Evolutionary conservation across 345 rosid species (phyloP).

Genomic region (Nasturtium officinale): DNA sequence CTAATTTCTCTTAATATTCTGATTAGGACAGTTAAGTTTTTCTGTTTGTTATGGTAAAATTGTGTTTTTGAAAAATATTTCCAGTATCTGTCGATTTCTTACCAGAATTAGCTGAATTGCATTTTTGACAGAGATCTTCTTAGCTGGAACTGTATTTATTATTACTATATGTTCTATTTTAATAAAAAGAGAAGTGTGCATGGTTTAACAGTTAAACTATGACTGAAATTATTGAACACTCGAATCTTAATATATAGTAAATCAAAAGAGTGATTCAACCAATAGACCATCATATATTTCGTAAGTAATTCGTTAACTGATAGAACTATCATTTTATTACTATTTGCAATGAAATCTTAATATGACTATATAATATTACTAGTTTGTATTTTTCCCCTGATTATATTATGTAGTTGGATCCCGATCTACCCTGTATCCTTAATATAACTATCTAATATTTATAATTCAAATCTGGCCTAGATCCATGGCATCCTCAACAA

Average conservation of each 20-base stretch:
- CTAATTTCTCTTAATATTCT: neutral
- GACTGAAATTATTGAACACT: neutral
- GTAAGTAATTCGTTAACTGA: neutral
- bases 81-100: neutral
- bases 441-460: neutral
- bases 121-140: neutral
- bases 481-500: conserved; percentile 23
- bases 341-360: neutral
- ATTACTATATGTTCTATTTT: neutral
- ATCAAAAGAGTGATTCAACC: neutral
- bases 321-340: neutral
- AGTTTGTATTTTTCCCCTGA: neutral
- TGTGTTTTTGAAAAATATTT: neutral
- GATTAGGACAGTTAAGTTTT: neutral
- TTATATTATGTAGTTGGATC: neutral
- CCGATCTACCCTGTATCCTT: neutral
- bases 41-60: neutral
- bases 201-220: neutral
- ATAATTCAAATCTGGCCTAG: neutral
- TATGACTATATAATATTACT: neutral
- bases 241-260: neutral
- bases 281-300: neutral
- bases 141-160: neutral
- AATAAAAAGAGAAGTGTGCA: neutral
- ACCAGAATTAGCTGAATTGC: neutral